phyloP scores from a whole-genome alignment of 129 eudicot genomes.

The Flaveria sonorensis region DNA sequence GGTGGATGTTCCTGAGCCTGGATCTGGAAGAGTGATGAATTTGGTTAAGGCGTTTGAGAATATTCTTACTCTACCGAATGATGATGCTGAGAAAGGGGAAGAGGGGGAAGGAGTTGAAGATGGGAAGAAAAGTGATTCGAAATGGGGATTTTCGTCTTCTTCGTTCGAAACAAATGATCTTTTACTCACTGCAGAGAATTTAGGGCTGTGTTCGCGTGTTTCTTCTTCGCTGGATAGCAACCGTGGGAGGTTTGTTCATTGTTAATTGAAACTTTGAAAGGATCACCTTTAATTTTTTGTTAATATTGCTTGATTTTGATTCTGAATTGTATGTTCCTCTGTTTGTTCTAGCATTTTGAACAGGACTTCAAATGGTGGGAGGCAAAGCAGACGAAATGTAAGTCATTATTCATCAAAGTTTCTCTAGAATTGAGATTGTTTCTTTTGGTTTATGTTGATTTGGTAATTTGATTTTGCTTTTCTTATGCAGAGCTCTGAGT shows the following conservation, averaged over 20 bases:
- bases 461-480: not conserved
- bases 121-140: slow-evolving; percentile 27
- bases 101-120: slow-evolving; percentile 28
- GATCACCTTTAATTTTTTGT: not conserved
- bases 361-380: slow-evolving; percentile 59
- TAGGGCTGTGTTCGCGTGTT: slow-evolving; percentile 62
- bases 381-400: slow-evolving; percentile 75
- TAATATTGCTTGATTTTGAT: not conserved
- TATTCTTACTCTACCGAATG: slow-evolving; percentile 50
- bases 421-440: slow-evolving; percentile 11
- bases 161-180: slow-evolving; percentile 64
- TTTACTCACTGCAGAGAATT: slow-evolving; percentile 71
- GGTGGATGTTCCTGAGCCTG: slow-evolving; percentile 54
- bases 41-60: slow-evolving; percentile 88
- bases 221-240: slow-evolving; percentile 67
- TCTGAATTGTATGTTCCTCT: slow-evolving; percentile 17
- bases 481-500: slow-evolving; percentile 63
- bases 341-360: slow-evolving; percentile 43
- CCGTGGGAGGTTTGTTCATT: slow-evolving; percentile 64
- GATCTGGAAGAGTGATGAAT: slow-evolving; percentile 76
- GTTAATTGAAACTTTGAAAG: not conserved
- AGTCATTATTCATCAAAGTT: slow-evolving; percentile 18
- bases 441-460: not conserved
- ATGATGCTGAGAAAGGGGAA: slow-evolving; percentile 39
- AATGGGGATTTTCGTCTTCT: slow-evolving; percentile 57